These are phyloP conservation scores for Colletotrichum costaricense DNA, from an alignment of 2,329 filamentous ascomycete genomes.

Conservation along the genomic window DNA sequence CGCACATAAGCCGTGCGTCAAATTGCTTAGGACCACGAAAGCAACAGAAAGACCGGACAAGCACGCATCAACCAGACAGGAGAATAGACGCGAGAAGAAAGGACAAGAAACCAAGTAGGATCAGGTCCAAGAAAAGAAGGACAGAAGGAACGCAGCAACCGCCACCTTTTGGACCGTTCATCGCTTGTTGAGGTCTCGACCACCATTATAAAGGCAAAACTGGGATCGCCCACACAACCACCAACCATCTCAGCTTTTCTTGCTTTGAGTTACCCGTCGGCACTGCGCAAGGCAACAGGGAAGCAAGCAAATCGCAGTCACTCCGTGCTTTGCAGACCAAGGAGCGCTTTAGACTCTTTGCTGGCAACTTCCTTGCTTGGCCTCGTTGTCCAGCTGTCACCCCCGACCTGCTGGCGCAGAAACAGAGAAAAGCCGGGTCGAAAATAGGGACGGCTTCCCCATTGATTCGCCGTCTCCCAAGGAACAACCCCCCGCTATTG, in stretches of 20 bases:
- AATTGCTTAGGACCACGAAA: conserved; percentile 18
- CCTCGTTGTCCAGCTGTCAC: conserved; percentile 3
- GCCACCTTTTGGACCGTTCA: conserved; percentile 17
- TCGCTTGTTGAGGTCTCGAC: conserved; percentile 20
- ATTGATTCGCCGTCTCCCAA: conserved; percentile 37
- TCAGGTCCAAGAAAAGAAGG: neutral
- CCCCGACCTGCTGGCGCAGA: conserved; percentile 28
- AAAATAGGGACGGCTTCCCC: conserved; percentile 22
- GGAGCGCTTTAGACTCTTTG: neutral
- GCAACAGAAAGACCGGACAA: neutral
- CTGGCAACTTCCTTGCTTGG: conserved; percentile 33
- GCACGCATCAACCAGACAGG: neutral
- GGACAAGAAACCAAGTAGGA: neutral
- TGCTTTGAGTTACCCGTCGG: conserved; percentile 9
- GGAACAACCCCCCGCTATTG: conserved; percentile 35
- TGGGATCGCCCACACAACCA: conserved; percentile 19
- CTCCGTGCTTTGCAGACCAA: conserved; percentile 13
- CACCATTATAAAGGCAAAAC: conserved; percentile 12
- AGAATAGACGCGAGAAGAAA: neutral
- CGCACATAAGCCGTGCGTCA: conserved; percentile 25
- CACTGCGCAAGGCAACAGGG: conserved; percentile 19
- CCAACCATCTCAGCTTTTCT: neutral
- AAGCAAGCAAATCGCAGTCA: conserved; percentile 18
- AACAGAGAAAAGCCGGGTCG: conserved; percentile 24
- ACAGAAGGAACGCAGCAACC: neutral